These are phyloP conservation scores for Claviceps sp. DNA, from an alignment of 2,329 filamentous ascomycete genomes.

Conservation along the genomic window DNA sequence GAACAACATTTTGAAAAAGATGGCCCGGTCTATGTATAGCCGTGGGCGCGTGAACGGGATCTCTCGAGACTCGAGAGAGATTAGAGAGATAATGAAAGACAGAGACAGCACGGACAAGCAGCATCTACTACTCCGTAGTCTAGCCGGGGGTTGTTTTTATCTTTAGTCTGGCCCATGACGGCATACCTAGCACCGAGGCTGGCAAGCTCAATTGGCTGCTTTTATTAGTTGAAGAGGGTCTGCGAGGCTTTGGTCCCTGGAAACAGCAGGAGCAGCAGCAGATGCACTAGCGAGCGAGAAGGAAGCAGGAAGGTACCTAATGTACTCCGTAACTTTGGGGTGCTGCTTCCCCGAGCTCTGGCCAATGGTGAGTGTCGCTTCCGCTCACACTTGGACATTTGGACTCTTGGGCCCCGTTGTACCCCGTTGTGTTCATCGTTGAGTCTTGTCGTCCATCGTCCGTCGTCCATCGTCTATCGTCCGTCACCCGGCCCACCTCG, in stretches of 20 bases:
- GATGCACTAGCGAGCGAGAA: neutral
- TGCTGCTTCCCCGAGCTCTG: neutral
- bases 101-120: neutral
- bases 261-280: neutral
- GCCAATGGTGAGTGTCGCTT: neutral
- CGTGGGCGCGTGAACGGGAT: neutral
- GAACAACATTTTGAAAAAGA: too few relatives aligned
- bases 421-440: neutral
- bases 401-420: neutral
- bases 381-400: neutral
- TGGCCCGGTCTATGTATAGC: too few relatives aligned
- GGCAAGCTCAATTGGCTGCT: neutral
- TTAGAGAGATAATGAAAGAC: neutral
- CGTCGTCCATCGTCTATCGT: neutral
- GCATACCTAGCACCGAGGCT: neutral
- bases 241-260: neutral
- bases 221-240: neutral
- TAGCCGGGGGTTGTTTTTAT: neutral
- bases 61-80: neutral
- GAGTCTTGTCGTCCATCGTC: neutral
- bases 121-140: neutral
- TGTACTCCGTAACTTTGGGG: neutral
- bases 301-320: neutral
- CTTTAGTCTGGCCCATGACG: neutral
- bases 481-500: conserved; percentile 2